Evolutionary conservation across 2,329 filamentous ascomycete genomes (phyloP).

Genomic region (Tolypocladium inflatum): DNA sequence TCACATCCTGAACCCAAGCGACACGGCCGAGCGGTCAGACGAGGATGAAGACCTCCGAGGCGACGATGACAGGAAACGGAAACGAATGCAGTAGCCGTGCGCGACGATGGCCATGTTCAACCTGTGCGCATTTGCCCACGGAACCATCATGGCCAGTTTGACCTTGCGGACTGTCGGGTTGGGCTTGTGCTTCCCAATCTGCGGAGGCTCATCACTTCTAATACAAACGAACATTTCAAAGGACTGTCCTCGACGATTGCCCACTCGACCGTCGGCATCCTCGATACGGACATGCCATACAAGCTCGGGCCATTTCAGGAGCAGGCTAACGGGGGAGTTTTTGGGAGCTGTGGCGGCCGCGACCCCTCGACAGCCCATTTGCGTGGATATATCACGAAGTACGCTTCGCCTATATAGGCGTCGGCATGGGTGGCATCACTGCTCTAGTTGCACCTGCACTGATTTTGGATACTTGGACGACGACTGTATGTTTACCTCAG

Average conservation of each 20-base stretch:
- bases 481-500: neutral
- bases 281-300: neutral
- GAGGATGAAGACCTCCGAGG: constrained; percentile 46
- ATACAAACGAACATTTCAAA: neutral
- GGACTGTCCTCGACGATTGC: neutral
- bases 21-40: constrained; percentile 44
- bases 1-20: constrained; percentile 52
- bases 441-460: neutral
- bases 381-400: no score
- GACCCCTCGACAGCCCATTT: no score
- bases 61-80: constrained; percentile 53
- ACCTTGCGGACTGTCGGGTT: neutral
- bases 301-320: neutral
- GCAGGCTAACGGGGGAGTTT: no score
- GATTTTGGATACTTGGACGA: neutral
- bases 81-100: constrained; percentile 38
- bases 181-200: neutral
- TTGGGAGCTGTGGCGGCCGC: no score
- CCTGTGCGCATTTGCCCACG: neutral
- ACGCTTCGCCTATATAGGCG: neutral
- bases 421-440: neutral
- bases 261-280: neutral
- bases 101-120: neutral
- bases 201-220: neutral
- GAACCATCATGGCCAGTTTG: neutral